phyloP scores from a whole-genome alignment of 768 basidiomycete species.

The Phlegmacium glaucopus region DNA sequence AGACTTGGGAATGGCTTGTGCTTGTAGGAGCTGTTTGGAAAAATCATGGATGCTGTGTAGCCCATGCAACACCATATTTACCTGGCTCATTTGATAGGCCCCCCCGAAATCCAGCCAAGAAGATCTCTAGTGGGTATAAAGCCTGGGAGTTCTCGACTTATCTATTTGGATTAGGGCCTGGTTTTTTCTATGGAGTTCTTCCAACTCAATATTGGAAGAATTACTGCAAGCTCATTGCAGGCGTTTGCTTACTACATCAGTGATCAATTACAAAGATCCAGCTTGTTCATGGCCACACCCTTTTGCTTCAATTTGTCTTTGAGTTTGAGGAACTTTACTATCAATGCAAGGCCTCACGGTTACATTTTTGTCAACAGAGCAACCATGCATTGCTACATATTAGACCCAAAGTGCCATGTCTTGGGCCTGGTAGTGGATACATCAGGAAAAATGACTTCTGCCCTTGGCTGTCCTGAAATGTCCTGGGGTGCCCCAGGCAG shows the following conservation, averaged over 20 bases:
- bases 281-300: slow-evolving; percentile 17
- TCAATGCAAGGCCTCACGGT: slow-evolving; percentile 12
- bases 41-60: slow-evolving; percentile 14
- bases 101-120: slow-evolving; percentile 29
- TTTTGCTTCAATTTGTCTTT: slow-evolving; percentile 20
- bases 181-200: slow-evolving; percentile 24
- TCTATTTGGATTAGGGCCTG: slow-evolving; percentile 32
- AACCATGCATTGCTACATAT: slow-evolving; percentile 33
- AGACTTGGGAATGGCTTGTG: slow-evolving; percentile 26
- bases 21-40: slow-evolving; percentile 29
- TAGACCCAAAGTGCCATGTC: no score
- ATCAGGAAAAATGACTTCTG: no score
- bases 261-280: slow-evolving; percentile 12
- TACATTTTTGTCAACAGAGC: slow-evolving; percentile 35
- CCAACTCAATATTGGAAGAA: slow-evolving; percentile 24
- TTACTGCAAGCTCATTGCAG: slow-evolving; percentile 30
- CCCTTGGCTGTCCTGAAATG: no score
- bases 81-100: slow-evolving; percentile 23
- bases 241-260: slow-evolving; percentile 23
- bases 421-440: no score
- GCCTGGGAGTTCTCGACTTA: slow-evolving; percentile 31
- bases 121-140: slow-evolving; percentile 37
- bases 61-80: slow-evolving; percentile 12
- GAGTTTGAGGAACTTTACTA: slow-evolving; percentile 36
- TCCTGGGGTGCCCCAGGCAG: no score